phyloP scores from a whole-genome alignment of 2,329 filamentous ascomycete genomes.

The Colletotrichum endophyticum region DNA sequence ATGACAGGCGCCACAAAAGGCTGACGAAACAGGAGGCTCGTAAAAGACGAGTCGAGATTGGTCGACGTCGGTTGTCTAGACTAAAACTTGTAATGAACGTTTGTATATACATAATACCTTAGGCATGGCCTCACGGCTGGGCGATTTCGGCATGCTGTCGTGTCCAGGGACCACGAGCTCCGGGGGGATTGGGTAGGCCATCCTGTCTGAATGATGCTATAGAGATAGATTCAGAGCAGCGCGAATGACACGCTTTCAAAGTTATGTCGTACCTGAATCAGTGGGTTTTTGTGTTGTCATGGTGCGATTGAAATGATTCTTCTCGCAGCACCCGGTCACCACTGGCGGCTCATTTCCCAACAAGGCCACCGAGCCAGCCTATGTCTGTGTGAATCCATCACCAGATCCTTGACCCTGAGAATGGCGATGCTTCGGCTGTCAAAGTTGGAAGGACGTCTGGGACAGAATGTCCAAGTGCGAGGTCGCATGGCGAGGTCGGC shows the following conservation, averaged over 20 bases:
- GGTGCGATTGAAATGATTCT: background rate
- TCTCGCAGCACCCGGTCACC: background rate
- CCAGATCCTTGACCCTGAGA: background rate
- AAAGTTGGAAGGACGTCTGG: background rate
- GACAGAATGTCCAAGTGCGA: background rate
- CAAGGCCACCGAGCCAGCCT: background rate
- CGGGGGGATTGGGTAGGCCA: background rate
- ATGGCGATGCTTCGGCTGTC: background rate
- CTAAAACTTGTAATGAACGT: conserved; percentile 18
- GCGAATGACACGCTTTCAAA: background rate
- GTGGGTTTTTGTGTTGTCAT: background rate
- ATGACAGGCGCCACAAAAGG: conserved; percentile 1
- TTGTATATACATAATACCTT: conserved; percentile 14
- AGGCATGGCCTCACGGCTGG: background rate
- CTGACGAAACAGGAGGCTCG: background rate
- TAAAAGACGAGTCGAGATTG: conserved; percentile 3
- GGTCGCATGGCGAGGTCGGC: background rate
- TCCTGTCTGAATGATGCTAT: background rate
- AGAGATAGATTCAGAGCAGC: background rate
- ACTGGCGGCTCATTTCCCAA: background rate
- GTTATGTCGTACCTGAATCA: background rate
- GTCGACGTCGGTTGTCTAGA: background rate
- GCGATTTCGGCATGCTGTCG: background rate
- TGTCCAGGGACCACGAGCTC: background rate
- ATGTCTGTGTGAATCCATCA: background rate